Base-by-base conservation (phyloP, 768 basidiomycete genomes). In the Tephrocybe rancida region DNA sequence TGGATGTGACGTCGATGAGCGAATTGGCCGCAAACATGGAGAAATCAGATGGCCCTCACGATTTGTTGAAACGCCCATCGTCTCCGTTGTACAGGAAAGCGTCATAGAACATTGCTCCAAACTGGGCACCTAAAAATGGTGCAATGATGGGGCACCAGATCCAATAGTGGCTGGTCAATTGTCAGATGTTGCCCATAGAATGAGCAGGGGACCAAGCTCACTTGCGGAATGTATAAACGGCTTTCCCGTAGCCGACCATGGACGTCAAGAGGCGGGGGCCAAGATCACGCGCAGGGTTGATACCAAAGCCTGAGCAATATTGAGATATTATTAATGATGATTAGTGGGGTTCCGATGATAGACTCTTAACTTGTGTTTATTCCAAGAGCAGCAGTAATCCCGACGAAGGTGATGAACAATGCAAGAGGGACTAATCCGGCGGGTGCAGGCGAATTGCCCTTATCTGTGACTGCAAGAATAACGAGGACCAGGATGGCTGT, bases 181-280 rank as follows among this genome's bases (percentile, higher is more conserved):
- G 10, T 37, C 35, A 50, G 38, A 26, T 29, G 18, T 14, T 19
- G 11, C 52, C 14, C 2, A 37, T 26, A 5, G 13, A 21, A 35
- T 25, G 26, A 18, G 42, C 9, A 4, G 50, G 16, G 16, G 11
- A 42, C 27, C 63, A 60, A 64, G 68, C 80, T 44, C 67, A 81
- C 75, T 69, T 71, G 54, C 75, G 64, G 59, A 71, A 77, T 10
- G 67, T 71, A 53, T 68, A 78, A n/a, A 78, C 73, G 42, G 67
- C 63, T 29, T 67, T 73, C 30, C 86, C 87, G 58, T 88, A 90
- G 1, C 88, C 88, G 5, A 80, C 86, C 77, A 88, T 84, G 3
- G 87, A 80, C 1, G 86, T 87, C 60, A 88, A 66, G 43, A 90
- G 67, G 24, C 88, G 78, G 9, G 88, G 88, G 14, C 88, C 88